Percentiles rank a stretch among this genome's conserved stretches.
Evolutionary conservation across 2,329 filamentous ascomycete genomes (phyloP).

Genomic region (Lizonia empirigonia): DNA sequence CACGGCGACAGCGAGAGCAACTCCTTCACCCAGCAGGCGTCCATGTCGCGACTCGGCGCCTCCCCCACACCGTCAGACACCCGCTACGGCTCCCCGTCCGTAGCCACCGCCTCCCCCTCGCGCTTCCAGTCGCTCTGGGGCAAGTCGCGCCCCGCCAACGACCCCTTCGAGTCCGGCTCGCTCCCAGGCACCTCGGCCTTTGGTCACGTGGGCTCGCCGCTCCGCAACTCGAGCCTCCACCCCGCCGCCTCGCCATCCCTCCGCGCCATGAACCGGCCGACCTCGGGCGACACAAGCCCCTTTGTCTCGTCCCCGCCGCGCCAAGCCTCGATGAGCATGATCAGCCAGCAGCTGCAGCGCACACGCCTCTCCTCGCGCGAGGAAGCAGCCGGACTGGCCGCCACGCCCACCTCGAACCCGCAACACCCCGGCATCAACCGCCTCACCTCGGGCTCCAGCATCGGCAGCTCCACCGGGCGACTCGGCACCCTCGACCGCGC

Average conservation of each 20-base stretch:
- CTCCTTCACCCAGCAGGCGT: slow-evolving; percentile 51
- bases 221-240: slow-evolving; percentile 65
- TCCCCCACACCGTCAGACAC: slow-evolving; percentile 52
- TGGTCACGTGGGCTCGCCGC: slow-evolving; percentile 68
- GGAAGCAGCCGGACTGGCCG: slow-evolving; percentile 15
- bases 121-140: slow-evolving; percentile 65
- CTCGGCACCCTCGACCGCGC: slow-evolving; percentile 45
- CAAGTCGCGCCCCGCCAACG: slow-evolving; percentile 55
- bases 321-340: slow-evolving; percentile 65
- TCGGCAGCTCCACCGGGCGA: slow-evolving; percentile 38
- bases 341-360: slow-evolving; percentile 62
- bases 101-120: slow-evolving; percentile 61
- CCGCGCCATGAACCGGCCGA: slow-evolving; percentile 56
- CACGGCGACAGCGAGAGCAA: slow-evolving; percentile 60
- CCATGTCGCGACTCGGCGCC: slow-evolving; percentile 58
- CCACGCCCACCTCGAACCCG: slow-evolving; percentile 31
- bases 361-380: slow-evolving; percentile 49
- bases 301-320: slow-evolving; percentile 62
- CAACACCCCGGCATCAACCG: slow-evolving; percentile 71
- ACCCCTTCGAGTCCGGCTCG: slow-evolving; percentile 47
- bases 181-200: slow-evolving; percentile 54
- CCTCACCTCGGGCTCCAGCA: slow-evolving; percentile 42
- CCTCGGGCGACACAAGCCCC: slow-evolving; percentile 56
- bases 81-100: slow-evolving; percentile 59
- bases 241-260: slow-evolving; percentile 57